Evolutionary conservation across 2,329 filamentous ascomycete species (phyloP), one percentile per base, ranked within the genome.

Genomic region (Septoria petroselini): DNA sequence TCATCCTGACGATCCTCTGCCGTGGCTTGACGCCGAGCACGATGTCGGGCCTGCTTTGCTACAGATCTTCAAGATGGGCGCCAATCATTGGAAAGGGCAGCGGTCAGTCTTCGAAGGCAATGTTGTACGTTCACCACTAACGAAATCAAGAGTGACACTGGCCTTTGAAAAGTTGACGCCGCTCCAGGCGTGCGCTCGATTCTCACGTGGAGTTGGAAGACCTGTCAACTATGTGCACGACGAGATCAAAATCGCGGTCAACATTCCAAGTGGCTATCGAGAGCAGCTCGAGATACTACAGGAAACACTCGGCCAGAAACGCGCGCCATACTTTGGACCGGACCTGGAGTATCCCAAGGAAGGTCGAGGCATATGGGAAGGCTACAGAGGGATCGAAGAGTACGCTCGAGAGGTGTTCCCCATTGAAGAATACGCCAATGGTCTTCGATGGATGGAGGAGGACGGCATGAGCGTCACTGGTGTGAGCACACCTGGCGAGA

Each of bases 21-120:
- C 93, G 0, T 98, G 91, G 90, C 76, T 98, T 31, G 93, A 98
- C 65, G 90, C 91, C 3, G 93, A 97, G 70, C 91, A 97, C 65
- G 93, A 98, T 62, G 85, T 96, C 35, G 93, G 93, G 3, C 90
- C 93, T 1, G 88, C 91, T 2, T 82, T 97, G 39, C 75, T 95
- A 48, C 91, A 97, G 67, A 84, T 97, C 48, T 91, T 97, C 77
- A 97, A 96, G 70, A 91, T 97, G 67, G 91, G 91, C 1, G 80
- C 87, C 4, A 76, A 79, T 58, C 90, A 88, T 69, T 97, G 91
- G 91, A 84, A 85, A 62, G 82, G 82, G 39, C 80, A 83, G 66
- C 76, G 81, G 82, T 85, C 73, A 69, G 77, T 67, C 15, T 40
- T n/a, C n/a, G n/a, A 25, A 14, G 5, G 18, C 9, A 40, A 29